Conservation (phyloP, 2,329 filamentous ascomycete species). For the Albifimbria verrucaria region DNA sequence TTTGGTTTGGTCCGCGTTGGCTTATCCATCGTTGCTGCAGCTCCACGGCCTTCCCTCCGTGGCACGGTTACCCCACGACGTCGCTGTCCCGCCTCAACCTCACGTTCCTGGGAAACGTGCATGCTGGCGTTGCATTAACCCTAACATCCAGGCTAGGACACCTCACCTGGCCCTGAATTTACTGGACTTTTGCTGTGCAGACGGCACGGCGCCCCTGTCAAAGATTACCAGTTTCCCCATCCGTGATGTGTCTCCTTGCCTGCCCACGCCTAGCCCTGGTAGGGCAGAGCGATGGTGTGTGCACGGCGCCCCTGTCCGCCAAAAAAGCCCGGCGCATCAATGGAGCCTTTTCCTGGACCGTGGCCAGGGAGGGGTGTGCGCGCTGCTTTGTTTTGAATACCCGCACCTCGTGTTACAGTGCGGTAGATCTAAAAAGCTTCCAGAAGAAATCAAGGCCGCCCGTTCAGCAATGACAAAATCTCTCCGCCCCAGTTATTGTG, state of each 20-base stretch:
- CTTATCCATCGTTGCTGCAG: too few species aligned
- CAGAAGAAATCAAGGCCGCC: background rate
- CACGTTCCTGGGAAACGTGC: too few species aligned
- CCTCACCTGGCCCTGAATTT: background rate
- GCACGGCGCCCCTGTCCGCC: constrained; percentile 10
- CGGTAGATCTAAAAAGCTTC: background rate
- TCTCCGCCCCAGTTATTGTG: background rate
- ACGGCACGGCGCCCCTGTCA: constrained; percentile 2
- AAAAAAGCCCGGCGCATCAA: constrained; percentile 9
- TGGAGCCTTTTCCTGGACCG: constrained; percentile 5
- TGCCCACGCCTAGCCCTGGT: constrained; percentile 14
- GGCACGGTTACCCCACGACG: too few species aligned
- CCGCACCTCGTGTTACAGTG: background rate
- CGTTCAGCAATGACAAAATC: too few species aligned
- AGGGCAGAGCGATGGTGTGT: constrained; percentile 18
- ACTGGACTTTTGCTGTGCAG: too few species aligned
- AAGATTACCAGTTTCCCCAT: constrained; percentile 4
- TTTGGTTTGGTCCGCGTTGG: too few species aligned
- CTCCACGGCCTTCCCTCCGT: background rate
- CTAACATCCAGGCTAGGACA: background rate
- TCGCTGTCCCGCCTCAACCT: too few species aligned
- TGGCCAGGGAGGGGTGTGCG: background rate
- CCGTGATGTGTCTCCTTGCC: constrained; percentile 21
- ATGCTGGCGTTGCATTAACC: too few species aligned
- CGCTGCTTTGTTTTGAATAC: background rate